phyloP scores from a whole-genome alignment of 345 rosid species.

The Gossypium sturtianum region DNA sequence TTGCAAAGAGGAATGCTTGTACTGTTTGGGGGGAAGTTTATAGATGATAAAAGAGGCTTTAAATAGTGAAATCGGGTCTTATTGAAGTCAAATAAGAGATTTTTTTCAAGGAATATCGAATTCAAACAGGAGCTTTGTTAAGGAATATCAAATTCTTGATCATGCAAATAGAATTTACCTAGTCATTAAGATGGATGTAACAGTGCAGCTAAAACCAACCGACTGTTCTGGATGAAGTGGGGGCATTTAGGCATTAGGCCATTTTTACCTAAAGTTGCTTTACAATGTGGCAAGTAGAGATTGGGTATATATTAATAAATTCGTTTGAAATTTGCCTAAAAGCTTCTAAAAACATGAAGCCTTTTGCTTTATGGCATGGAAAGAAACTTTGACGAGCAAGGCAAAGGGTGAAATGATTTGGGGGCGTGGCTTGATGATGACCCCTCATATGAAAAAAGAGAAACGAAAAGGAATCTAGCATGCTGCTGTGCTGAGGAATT shows the following conservation, averaged over 20 bases:
- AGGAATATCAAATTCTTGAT: no score
- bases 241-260: neutral
- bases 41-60: conserved; percentile 19
- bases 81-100: no score
- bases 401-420: conserved; percentile 42
- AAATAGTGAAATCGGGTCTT: conserved; percentile 14
- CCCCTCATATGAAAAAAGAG: conserved; percentile 13
- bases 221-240: neutral
- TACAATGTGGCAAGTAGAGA: neutral
- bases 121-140: no score
- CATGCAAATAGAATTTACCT: neutral
- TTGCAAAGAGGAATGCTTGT: conserved; percentile 24
- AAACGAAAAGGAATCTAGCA: conserved; percentile 31
- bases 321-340: neutral
- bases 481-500: conserved; percentile 32
- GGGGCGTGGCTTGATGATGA: conserved; percentile 46
- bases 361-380: conserved; percentile 1
- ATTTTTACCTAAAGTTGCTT: neutral
- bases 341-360: neutral
- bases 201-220: conserved; percentile 2
- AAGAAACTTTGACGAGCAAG: conserved; percentile 3
- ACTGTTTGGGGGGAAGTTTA: conserved; percentile 12
- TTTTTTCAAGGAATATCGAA: no score
- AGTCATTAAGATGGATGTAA: neutral
- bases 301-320: neutral